Base-by-base conservation (phyloP, 106 monocot species). In the Xerophyta viscosa region DNA sequence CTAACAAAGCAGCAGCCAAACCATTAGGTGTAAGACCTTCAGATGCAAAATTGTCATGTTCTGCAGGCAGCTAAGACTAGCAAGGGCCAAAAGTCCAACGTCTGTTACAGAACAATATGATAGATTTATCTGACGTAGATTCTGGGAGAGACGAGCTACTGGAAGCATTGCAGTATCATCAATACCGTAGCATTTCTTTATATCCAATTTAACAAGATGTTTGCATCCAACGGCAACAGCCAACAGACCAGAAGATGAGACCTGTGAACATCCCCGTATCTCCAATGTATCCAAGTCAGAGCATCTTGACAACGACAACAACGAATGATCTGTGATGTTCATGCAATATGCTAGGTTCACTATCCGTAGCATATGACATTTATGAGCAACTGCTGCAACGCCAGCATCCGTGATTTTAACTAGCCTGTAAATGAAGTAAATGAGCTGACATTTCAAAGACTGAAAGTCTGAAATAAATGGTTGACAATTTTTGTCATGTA, bases 51-150 rank as follows among this genome's bases (percentile, higher is more conserved):
- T 74, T 2, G 74, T 85, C 66, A 91, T 50, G 50, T 54, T 67
- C 53, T 75, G 85, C 24, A 91, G 61, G 46, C 74, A 75, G 55
- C 74, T 78, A 29, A 81, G 63, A 43, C 69, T 78, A 22, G 84
- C 71, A 62, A 91, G 56, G 15, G 85, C 61, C 20, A 91, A 23
- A 37, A 91, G 69, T 23, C 91, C 91, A 48, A 72, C 51, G 46
- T 85, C 91, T 29, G 91, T 81, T 31, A 91, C 66, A 0, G 85
- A 85, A 57, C 74, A 78, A 46, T 85, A 85, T 11, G 91, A 91
- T 48, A 91, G 42, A 51, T 91, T 91, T 44, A 91, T 76, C 91
- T 88, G 78, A 30, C 72, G 69, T 17, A 88, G 66, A 49, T 64
- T 83, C 37, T 73, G 65, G 20, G 75, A 91, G 37, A 72, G 60